These are phyloP conservation scores for Penicillium rolfsii DNA, from an alignment of 2,329 filamentous ascomycete genomes.

Conservation along the genomic window DNA sequence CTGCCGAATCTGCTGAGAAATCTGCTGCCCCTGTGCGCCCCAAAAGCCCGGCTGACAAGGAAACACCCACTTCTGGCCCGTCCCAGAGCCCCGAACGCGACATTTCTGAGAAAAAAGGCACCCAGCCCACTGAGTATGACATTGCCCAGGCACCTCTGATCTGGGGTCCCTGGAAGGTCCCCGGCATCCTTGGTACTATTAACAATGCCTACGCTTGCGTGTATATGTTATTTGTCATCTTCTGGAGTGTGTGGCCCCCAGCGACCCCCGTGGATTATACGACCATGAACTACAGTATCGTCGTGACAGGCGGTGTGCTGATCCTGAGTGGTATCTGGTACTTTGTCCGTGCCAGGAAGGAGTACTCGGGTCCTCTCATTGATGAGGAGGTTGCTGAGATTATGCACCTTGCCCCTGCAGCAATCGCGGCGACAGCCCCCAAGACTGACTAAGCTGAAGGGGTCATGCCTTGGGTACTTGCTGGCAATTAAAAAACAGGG, in stretches of 20 bases:
- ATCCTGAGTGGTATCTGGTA: constrained; percentile 56
- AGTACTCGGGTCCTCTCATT: constrained; percentile 53
- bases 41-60: constrained; percentile 22
- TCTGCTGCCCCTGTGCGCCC: constrained; percentile 16
- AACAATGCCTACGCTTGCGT: constrained; percentile 60
- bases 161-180: constrained; percentile 62
- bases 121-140: constrained; percentile 19
- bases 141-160: constrained; percentile 37
- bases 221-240: constrained; percentile 59
- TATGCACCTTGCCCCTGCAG: constrained; percentile 24
- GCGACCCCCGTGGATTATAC: constrained; percentile 35
- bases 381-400: constrained; percentile 32
- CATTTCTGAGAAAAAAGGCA: constrained; percentile 11
- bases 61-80: constrained; percentile 6
- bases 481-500: background rate
- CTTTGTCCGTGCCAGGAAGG: constrained; percentile 45
- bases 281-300: constrained; percentile 54
- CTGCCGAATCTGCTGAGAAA: constrained; percentile 17
- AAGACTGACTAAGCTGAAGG: background rate
- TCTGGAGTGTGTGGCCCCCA: constrained; percentile 59
- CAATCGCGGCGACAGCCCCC: constrained; percentile 3
- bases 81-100: constrained; percentile 31
- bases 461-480: background rate
- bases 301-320: constrained; percentile 50
- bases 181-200: constrained; percentile 54